Percentiles rank a stretch among this genome's conserved stretches.
Evolutionary conservation across 345 rosid species (phyloP).

Genomic region (Rhizophora apiculata): DNA sequence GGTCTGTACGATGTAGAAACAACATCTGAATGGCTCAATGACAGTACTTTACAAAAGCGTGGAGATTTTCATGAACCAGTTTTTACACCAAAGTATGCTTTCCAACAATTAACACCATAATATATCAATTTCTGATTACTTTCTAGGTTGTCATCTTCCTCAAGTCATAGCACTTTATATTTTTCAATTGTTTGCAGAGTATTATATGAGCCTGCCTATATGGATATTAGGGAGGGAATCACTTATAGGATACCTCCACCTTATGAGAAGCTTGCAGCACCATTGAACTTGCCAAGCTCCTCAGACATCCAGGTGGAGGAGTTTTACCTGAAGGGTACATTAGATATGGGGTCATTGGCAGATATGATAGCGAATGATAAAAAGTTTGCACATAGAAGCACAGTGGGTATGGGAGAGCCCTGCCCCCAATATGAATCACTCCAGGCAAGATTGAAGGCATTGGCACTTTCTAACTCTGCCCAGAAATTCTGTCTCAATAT

Average conservation of each 20-base stretch:
- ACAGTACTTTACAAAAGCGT: conserved; percentile 46
- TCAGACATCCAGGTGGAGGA: conserved; percentile 84
- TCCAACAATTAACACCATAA: not conserved
- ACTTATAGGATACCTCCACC: conserved; percentile 84
- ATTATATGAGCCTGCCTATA: conserved; percentile 77
- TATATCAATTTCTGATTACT: not conserved
- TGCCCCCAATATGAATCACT: conserved; percentile 80
- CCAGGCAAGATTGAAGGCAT: conserved; percentile 79
- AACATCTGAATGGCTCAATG: conserved; percentile 57
- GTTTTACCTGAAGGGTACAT: conserved; percentile 74
- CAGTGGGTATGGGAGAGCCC: conserved; percentile 81
- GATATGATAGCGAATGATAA: conserved; percentile 68
- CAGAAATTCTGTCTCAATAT: conserved; percentile 79
- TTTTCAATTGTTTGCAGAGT: conserved; percentile 50
- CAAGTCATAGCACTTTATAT: not conserved
- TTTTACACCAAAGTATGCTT: conserved; percentile 40
- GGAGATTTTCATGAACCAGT: conserved; percentile 48
- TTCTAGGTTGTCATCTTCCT: not conserved
- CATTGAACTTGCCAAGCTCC: conserved; percentile 83
- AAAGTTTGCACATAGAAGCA: conserved; percentile 60
- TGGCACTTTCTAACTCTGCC: conserved; percentile 49
- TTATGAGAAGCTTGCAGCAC: conserved; percentile 75
- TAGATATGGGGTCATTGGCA: conserved; percentile 92
- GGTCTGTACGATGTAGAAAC: conserved; percentile 56
- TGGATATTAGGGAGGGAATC: conserved; percentile 94